A percentile compares a stretch with the other conserved stretches of the same genome.
Evolutionary conservation across 148 eudicot species (phyloP).

Genomic region (Amaranthus cruentus): DNA sequence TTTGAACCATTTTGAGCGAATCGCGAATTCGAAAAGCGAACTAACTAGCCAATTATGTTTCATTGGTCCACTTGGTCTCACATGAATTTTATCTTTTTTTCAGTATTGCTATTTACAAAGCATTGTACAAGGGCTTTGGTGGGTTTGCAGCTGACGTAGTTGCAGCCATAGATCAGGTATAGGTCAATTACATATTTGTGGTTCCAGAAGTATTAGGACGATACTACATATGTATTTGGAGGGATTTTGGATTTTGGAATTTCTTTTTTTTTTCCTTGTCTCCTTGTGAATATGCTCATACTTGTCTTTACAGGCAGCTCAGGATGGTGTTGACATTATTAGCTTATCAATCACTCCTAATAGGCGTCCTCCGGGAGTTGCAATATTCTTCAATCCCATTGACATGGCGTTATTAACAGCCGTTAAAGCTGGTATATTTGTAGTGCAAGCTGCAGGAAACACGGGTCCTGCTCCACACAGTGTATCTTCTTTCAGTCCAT

Average conservation of each 20-base stretch:
- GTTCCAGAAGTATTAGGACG: background rate
- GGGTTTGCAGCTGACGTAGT: conserved; percentile 99
- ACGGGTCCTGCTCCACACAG: conserved; percentile 98
- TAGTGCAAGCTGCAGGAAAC: conserved; percentile 97
- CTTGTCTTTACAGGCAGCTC: conserved; percentile 71
- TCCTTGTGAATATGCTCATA: conserved; percentile 5
- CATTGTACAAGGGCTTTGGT: conserved; percentile 96
- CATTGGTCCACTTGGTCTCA: background rate
- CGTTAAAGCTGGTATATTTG: conserved; percentile 83
- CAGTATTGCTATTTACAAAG: conserved; percentile 97
- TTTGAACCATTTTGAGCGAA: no score
- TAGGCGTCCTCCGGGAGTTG: conserved; percentile 97
- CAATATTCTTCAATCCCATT: conserved; percentile 94
- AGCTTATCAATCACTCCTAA: conserved; percentile 98
- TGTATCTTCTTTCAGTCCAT: conserved; percentile 90
- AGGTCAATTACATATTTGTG: background rate
- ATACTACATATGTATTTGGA: background rate
- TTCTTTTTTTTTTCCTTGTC: background rate
- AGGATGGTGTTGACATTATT: conserved; percentile 94
- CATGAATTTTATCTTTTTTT: conserved; percentile 10
- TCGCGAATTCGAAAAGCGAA: no score
- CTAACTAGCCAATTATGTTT: no score
- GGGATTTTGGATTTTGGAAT: background rate
- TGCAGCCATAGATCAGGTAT: conserved; percentile 99
- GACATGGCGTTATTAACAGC: conserved; percentile 96